These are phyloP conservation scores for Cyanidioschyzon merolae DNA, from an alignment of 23 red algal species.

Conservation along the genomic window DNA sequence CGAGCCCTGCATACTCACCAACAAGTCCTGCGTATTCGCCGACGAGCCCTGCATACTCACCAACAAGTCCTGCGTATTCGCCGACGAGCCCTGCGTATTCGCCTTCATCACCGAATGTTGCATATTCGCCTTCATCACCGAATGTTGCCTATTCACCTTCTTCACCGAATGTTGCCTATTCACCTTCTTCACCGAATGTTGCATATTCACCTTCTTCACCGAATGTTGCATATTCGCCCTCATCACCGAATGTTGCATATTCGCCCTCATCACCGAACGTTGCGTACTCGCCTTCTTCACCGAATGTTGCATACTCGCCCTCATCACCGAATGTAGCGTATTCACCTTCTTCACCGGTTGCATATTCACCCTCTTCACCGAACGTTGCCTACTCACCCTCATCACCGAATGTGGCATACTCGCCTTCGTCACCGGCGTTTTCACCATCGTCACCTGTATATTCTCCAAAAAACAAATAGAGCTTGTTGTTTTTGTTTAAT, in stretches of 20 bases:
- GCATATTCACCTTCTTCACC: not conserved
- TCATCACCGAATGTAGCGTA: slow-evolving; percentile 37
- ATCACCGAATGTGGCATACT: slow-evolving; percentile 21
- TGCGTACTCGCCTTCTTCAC: not conserved
- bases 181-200: slow-evolving; percentile 15
- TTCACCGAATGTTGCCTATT: slow-evolving; percentile 13
- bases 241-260: slow-evolving; percentile 7
- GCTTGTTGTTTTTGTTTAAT: too few species aligned
- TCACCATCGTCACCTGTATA: slow-evolving; percentile 68
- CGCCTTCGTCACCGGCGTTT: slow-evolving; percentile 73
- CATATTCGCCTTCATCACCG: slow-evolving; percentile 48
- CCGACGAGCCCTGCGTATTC: slow-evolving; percentile 21
- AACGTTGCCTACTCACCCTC: slow-evolving; percentile 16
- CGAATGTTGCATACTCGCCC: slow-evolving; percentile 42
- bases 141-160: slow-evolving; percentile 27
- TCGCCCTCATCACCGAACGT: too few species aligned
- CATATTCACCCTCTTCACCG: not conserved
- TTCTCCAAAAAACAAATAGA: slow-evolving; percentile 18
- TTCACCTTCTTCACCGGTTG: slow-evolving; percentile 3
- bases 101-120: slow-evolving; percentile 12
- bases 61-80: slow-evolving; percentile 15
- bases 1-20: slow-evolving; percentile 71
- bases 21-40: slow-evolving; percentile 29
- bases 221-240: slow-evolving; percentile 5
- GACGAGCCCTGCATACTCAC: slow-evolving; percentile 40